Evolutionary conservation across 2,329 filamentous ascomycete species (phyloP).

Genomic region (Talaromyces sp.): DNA sequence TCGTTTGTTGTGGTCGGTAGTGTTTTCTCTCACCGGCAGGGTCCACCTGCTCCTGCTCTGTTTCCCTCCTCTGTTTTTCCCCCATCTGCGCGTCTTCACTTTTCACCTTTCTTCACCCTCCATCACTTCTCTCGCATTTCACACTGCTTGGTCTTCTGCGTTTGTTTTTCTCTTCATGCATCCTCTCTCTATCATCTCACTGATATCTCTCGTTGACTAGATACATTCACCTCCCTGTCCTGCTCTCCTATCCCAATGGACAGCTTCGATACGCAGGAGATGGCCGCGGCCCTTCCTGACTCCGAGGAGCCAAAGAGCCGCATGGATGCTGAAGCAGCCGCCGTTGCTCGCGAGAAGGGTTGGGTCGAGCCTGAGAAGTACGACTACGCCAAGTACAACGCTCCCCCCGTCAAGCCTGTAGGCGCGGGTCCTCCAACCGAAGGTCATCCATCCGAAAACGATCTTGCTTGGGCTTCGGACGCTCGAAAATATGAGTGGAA

Average conservation of each 20-base stretch:
- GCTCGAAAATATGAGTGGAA: slow-evolving; percentile 75
- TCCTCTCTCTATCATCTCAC: neutral
- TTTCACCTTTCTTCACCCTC: neutral
- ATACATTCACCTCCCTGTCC: neutral
- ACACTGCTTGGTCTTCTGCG: neutral
- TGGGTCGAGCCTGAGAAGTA: slow-evolving; percentile 34
- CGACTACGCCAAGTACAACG: slow-evolving; percentile 29
- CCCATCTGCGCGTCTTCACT: neutral
- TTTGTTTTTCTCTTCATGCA: neutral
- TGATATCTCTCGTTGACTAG: neutral
- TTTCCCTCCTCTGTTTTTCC: neutral
- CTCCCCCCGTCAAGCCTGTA: slow-evolving; percentile 12
- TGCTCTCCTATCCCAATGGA: slow-evolving; percentile 10
- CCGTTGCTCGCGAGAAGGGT: slow-evolving; percentile 31
- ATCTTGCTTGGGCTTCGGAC: slow-evolving; percentile 45
- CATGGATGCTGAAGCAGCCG: slow-evolving; percentile 23
- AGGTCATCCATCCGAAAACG: slow-evolving; percentile 17
- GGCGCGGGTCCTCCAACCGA: slow-evolving; percentile 17
- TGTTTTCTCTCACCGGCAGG: neutral
- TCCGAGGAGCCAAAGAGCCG: slow-evolving; percentile 10
- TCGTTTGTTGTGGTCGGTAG: neutral
- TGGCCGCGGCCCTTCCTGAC: slow-evolving; percentile 5
- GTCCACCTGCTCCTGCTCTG: neutral
- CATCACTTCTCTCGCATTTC: neutral
- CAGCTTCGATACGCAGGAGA: slow-evolving; percentile 16